Evolutionary conservation across 495 filamentous ascomycete genomes (phyloP), one percentile per base, ranked within the genome.

Genomic region (Bryoglossum gracile): DNA sequence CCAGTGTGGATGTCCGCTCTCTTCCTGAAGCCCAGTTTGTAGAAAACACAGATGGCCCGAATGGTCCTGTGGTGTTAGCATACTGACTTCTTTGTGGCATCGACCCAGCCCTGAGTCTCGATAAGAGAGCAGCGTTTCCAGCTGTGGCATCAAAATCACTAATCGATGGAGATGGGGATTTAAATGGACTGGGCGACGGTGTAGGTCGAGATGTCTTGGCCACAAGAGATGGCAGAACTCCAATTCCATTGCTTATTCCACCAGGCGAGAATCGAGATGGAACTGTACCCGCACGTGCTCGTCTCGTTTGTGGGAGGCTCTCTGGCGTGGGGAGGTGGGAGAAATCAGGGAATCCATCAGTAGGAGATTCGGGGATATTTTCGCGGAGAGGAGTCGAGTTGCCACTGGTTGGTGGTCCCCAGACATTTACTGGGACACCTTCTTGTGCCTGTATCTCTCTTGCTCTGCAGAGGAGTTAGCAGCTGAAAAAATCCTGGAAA

Each of bases 401-500:
- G 46, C 89, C 90, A 63, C 89, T 94, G 25, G 94, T 91, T 44
- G 92, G 92, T 32, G 92, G 90, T 23, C 89, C 91, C 92, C 94
- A 97, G 22, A 90, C 80, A 63, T 86, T 88, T 42, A 87, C 75
- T 54, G 83, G 81, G 51, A 94, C 66, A 34, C 73, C 72, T 74
- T 97, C 94, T 69, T 97, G 89, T 30, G 89, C 89, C 70, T 97
- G 94, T 53, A 97, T 95, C 63, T 98, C 92, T 65, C 92, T 78
- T 33, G 94, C 89, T 53, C 91, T 95, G 59, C 43, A 19, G 37
- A 48, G 46, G 21, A 48, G 46, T 57, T 55, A 57, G 60, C 28
- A 45, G 45, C 37, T 47, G 21, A 28, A 30, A 23, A 21, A n/a
- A 8, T 5, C 11, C 16, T 34, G 19, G 17, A 38, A 16, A 37